Percentiles rank a stretch among this genome's conserved stretches.
phyloP scores from a whole-genome alignment of 2,329 filamentous ascomycete genomes.

The Hypoxylon rubiginosum region DNA sequence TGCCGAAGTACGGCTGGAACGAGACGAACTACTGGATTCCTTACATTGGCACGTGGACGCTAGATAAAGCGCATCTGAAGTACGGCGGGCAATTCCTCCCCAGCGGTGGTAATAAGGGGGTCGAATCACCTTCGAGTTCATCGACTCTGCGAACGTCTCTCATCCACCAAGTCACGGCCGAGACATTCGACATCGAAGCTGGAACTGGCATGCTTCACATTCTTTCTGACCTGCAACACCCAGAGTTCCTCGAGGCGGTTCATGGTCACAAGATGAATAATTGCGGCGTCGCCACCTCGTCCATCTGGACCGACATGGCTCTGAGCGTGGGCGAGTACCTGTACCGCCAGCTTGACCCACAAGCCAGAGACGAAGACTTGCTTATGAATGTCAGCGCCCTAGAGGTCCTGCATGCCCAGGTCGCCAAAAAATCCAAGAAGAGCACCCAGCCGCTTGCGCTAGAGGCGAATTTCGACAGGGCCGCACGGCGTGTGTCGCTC shows the following conservation, averaged over 20 bases:
- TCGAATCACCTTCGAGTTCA: slow-evolving; percentile 52
- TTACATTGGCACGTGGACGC: slow-evolving; percentile 62
- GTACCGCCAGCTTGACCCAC: slow-evolving; percentile 63
- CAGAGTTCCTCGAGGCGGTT: slow-evolving; percentile 53
- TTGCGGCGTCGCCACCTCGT: slow-evolving; percentile 57
- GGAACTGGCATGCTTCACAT: slow-evolving; percentile 48
- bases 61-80: slow-evolving; percentile 59
- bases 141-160: slow-evolving; percentile 53
- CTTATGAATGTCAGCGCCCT: slow-evolving; percentile 48
- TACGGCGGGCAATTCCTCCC: slow-evolving; percentile 5
- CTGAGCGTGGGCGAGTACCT: slow-evolving; percentile 73
- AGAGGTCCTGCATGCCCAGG: slow-evolving; percentile 67
- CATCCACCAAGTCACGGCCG: slow-evolving; percentile 54
- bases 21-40: slow-evolving; percentile 75
- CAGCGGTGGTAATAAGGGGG: neutral
- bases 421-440: slow-evolving; percentile 63
- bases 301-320: slow-evolving; percentile 72
- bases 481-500: slow-evolving; percentile 64
- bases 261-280: slow-evolving; percentile 59
- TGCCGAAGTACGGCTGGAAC: slow-evolving; percentile 74
- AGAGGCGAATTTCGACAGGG: slow-evolving; percentile 62
- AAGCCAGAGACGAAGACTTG: slow-evolving; percentile 52
- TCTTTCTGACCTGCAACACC: slow-evolving; percentile 55
- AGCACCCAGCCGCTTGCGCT: slow-evolving; percentile 69
- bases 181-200: slow-evolving; percentile 45